A percentile compares a stretch with the other conserved stretches of the same genome.
phyloP scores from a whole-genome alignment of 495 filamentous ascomycete genomes.

The Aspergillus homomorphus region DNA sequence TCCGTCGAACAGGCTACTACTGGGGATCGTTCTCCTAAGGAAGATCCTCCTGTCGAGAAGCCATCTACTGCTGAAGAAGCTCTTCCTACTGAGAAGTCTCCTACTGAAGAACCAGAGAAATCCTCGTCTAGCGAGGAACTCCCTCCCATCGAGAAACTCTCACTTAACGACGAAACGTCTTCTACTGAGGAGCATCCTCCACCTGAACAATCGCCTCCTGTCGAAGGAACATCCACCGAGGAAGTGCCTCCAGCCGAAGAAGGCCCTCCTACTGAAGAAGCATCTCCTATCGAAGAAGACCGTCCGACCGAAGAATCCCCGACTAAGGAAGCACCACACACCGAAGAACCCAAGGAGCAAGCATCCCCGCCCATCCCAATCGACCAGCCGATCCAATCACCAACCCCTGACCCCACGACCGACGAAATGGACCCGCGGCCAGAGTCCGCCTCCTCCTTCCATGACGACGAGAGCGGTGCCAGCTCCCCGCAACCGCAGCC shows the following conservation, averaged over 20 bases:
- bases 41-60: not conserved
- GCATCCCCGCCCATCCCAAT: not conserved
- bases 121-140: not conserved
- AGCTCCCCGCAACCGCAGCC: not conserved
- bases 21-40: too few relatives aligned
- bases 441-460: not conserved
- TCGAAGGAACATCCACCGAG: not conserved
- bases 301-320: too few relatives aligned
- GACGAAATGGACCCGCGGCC: not conserved
- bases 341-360: not conserved
- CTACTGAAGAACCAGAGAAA: not conserved
- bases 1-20: too few relatives aligned
- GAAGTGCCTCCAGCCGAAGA: not conserved
- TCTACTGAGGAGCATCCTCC: not conserved
- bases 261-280: not conserved
- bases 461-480: not conserved
- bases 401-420: not conserved
- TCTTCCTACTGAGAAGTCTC: not conserved
- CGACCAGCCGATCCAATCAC: not conserved
- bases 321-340: not conserved
- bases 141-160: not conserved
- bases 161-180: not conserved
- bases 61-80: not conserved
- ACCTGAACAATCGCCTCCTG: not conserved
- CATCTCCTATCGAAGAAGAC: not conserved